Evolutionary conservation across 75 land plant species (phyloP), one percentile per base, ranked within the genome.

Genomic region (Azolla pinnata): DNA sequence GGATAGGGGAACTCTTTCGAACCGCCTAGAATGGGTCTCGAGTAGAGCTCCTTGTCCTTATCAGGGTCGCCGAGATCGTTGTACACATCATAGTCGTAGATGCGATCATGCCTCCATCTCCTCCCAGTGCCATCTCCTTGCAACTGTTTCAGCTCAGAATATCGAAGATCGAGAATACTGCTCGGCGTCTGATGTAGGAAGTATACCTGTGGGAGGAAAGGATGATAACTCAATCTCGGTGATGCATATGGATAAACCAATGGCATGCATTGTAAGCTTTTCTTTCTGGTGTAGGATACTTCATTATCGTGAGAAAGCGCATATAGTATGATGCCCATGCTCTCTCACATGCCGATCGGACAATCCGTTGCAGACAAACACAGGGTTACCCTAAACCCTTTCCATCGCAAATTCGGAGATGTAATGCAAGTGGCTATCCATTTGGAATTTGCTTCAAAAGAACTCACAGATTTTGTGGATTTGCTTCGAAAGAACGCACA

Each of bases 81-180:
- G 57, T 68, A 68, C 17, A 63, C 57, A 33, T 33, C 70, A 18
- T 63, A 68, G 38, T 62, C 70, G 28, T 68, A 68, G 27, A 68
- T 4, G 1, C 67, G 24, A n/a, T 68, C 57, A 14, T 52, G 31
- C 10, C 47, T 9, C 46, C 40, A 16, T 45, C 70, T 48, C 26
- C 38, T 29, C 21, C 70, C 70, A 0, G 17, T 53, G 25, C 67
- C 70, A 52, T 68, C 44, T 19, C 70, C 70, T 7, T 25, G 51
- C 1, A 73, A 32, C 10, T 26, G 25, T 10, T 38, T 35, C 0
- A 86, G 78, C n/a, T 76, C 81, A 25, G 30, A 31, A 12, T 35
- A 31, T 30, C 77, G 49, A 21, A 57, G 33, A 0, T 33, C 29
- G 17, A 59, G 21, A 1, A 74, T 44, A 9, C 57, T 65, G 9